Evolutionary conservation across 345 rosid genomes (phyloP), one percentile per base, ranked within the genome.

Genomic region (Bruguiera parviflora): DNA sequence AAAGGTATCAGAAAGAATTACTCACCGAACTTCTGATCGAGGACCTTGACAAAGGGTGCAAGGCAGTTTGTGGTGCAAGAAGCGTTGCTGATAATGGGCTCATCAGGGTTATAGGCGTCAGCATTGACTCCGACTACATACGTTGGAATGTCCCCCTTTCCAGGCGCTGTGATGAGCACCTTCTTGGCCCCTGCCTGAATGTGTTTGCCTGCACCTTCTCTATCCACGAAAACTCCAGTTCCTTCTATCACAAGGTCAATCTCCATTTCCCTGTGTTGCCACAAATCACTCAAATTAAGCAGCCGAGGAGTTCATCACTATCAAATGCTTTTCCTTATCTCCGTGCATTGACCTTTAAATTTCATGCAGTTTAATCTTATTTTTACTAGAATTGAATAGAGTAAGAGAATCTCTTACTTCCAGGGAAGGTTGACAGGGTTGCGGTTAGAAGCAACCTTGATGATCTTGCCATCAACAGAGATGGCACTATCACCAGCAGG

Each of bases 51-150:
- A 55, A 94, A 94, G 63, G 98, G 98, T 72, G 98, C 98, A 25
- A 94, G 96, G 77, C 98, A 94, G 76, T 94, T 94, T n/a, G 98
- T 94, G 73, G 98, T 94, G 87, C 98, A 94, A 68, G 98, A 94
- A 8, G 98, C 98, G 25, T 91, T 94, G 86, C 98, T 94, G 84
- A 94, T 89, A 77, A 94, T 91, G 61, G 92, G 77, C 69, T 94
- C 98, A 7, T 69, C 83, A 3, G 76, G 89, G 73, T 19, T 86
- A 87, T 94, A 94, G 46, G 63, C 60, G 0, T 88, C 98, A n/a
- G 86, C 98, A 77, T 94, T 89, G 66, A 94, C 98, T 8, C 98
- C 98, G 64, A 94, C 92, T 0, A 94, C 97, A 53, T 91, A 94
- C 18, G 98, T 94, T 0, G 98, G 98, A 75, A 94, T 94, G 67